Percentiles rank a stretch among this genome's conserved stretches.
These are phyloP conservation scores for Fusarium sp. DNA, from an alignment of 2,329 filamentous ascomycete genomes.

Conservation along the genomic window DNA sequence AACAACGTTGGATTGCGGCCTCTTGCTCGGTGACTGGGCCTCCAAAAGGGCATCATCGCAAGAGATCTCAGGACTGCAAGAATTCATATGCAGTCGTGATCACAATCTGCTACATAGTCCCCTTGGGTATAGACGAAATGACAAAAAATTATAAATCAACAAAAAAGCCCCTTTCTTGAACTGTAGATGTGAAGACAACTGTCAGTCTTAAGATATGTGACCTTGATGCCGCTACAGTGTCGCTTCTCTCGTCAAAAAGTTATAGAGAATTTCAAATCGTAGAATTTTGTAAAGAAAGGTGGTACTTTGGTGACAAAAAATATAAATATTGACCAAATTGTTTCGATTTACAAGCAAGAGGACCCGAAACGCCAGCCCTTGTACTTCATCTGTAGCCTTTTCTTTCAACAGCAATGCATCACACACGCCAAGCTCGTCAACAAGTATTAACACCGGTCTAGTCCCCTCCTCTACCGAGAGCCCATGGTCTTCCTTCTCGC, in stretches of 20 bases:
- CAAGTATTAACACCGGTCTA: slow-evolving; percentile 8
- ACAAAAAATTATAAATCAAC: slow-evolving; percentile 44
- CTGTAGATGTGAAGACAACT: not conserved
- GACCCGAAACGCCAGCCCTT: slow-evolving; percentile 43
- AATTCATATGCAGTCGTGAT: slow-evolving; percentile 38
- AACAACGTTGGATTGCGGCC: slow-evolving; percentile 33
- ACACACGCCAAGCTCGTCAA: slow-evolving; percentile 7
- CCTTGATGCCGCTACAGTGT: not conserved
- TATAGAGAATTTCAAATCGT: not conserved
- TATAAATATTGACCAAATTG: slow-evolving; percentile 36
- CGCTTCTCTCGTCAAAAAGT: not conserved
- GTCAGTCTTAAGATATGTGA: not conserved
- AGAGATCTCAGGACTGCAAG: slow-evolving; percentile 27
- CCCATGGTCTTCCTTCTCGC: slow-evolving; percentile 60
- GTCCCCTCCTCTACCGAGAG: slow-evolving; percentile 34
- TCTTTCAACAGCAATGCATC: slow-evolving; percentile 37
- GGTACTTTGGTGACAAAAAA: slow-evolving; percentile 22
- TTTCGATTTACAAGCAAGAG: slow-evolving; percentile 42
- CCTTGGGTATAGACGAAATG: slow-evolving; percentile 53
- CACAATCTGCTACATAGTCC: slow-evolving; percentile 51
- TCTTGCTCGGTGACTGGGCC: slow-evolving; percentile 21
- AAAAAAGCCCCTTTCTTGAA: not conserved
- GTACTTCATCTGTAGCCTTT: slow-evolving; percentile 40
- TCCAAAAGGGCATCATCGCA: slow-evolving; percentile 20
- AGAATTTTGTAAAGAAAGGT: not conserved